Evolutionary conservation across 2,329 filamentous ascomycete genomes (phyloP), one percentile per base, ranked within the genome.

Genomic region (Ascochyta fabae): DNA sequence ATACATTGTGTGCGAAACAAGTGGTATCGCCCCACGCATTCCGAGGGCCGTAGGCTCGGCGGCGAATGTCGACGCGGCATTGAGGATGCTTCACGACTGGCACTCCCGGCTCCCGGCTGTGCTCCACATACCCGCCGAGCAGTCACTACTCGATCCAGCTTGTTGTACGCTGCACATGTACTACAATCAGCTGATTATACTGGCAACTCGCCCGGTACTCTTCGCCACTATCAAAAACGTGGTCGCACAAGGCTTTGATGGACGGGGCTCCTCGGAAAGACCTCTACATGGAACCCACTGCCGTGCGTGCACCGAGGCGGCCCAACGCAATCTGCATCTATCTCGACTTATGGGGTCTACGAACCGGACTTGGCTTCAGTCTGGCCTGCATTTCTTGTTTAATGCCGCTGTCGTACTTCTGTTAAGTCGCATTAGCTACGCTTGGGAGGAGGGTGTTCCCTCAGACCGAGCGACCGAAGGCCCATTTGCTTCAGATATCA

Each of bases 1-100:
- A 4, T 67, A 57, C 22, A 66, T 70, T 41, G 66, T 70, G 27
- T 67, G 66, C 35, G 67, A 70, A 38, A 68, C 61, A 1, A 69
- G 65, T 43, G 62, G 61, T 6, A 61, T 69, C 23, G 65, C 64
- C 4, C 61, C 66, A 5, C 61, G 62, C 19, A 24, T 61, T 15
- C 48, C 48, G 12, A 52, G 42, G 19, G 40, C 53, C 4, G 41
- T 43, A 22, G 48, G 53, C 8, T 55, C 59, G 4, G 44, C 59
- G 22, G 27, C 48, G 10, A 59, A 54, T 19, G 55, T 68, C 8
- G 61, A 69, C 15, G 59, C 43, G 36, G 65, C 65, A 13, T 42
- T 70, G 42, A 58, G 49, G 4, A 63, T 61, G 61, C 65, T 70
- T 26, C 41, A 56, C 13, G 50, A 60, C 10, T 70, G 68, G 66